Evolutionary conservation across 768 basidiomycete genomes (phyloP).

Genomic region (Tulasnella sp.): DNA sequence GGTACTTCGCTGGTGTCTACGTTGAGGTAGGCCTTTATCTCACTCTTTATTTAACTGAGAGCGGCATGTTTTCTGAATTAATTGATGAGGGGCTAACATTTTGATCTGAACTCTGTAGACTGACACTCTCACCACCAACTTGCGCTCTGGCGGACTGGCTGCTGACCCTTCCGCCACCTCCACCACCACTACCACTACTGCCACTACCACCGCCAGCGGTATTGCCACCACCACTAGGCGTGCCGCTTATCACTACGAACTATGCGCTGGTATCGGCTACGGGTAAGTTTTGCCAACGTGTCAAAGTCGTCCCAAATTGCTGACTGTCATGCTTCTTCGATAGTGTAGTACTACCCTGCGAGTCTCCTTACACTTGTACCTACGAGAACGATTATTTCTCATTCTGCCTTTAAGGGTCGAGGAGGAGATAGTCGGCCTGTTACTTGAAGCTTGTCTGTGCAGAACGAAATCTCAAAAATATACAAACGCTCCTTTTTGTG

Average conservation of each 20-base stretch:
- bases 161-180: no score
- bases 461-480: background rate
- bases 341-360: conserved; percentile 32
- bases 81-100: no score
- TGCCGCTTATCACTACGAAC: conserved; percentile 21
- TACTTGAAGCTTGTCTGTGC: background rate
- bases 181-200: conserved; percentile 37
- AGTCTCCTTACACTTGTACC: conserved; percentile 23
- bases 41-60: no score
- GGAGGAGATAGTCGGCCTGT: background rate
- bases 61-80: no score
- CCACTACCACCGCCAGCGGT: conserved; percentile 8
- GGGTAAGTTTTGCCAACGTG: background rate
- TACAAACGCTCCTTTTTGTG: no score
- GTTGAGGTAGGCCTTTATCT: no score
- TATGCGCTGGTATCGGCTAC: background rate
- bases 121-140: no score
- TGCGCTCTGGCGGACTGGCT: no score
- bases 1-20: no score
- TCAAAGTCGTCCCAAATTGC: background rate
- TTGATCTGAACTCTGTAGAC: no score
- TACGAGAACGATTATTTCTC: conserved; percentile 13
- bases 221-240: no score
- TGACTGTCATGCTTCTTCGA: conserved; percentile 24
- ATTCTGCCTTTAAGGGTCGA: conserved; percentile 30